Percentiles rank a stretch among this genome's conserved stretches.
Evolutionary conservation across 2,329 filamentous ascomycete species (phyloP).

Genomic region (Hymenoscyphus fructigenus): DNA sequence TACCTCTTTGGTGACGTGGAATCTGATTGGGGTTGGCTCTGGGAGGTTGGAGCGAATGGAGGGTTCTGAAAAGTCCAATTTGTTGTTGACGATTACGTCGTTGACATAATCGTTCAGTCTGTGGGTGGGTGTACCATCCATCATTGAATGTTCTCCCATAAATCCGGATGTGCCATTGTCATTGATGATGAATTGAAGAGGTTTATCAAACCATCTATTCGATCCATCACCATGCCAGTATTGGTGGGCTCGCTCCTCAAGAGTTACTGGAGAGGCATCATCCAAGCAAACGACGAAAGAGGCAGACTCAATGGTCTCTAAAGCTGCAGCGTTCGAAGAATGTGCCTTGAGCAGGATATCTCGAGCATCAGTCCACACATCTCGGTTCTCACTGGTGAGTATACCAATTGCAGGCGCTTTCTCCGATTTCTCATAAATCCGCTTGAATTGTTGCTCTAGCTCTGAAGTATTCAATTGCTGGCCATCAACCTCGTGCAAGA

Average conservation of each 20-base stretch:
- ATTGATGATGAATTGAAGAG: conserved; percentile 95
- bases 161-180: conserved; percentile 98
- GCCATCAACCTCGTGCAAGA: conserved; percentile 76
- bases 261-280: conserved; percentile 84
- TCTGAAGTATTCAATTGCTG: conserved; percentile 85
- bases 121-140: conserved; percentile 98
- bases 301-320: conserved; percentile 82
- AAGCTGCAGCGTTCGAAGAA: conserved; percentile 71
- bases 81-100: conserved; percentile 88
- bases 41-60: conserved; percentile 78
- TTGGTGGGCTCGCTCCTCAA: conserved; percentile 91
- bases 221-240: conserved; percentile 98
- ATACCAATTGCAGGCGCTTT: conserved; percentile 74
- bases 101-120: conserved; percentile 94
- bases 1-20: conserved; percentile 73
- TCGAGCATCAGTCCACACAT: conserved; percentile 86
- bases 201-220: conserved; percentile 98
- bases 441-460: conserved; percentile 84
- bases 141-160: conserved; percentile 99
- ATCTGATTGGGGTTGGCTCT: conserved; percentile 74
- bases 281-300: conserved; percentile 94
- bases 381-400: conserved; percentile 88
- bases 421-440: conserved; percentile 77
- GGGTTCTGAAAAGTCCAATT: conserved; percentile 83
- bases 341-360: conserved; percentile 73